Base-by-base conservation (phyloP, 352 stramenopile species). In the Globisporangium iwayamae region DNA sequence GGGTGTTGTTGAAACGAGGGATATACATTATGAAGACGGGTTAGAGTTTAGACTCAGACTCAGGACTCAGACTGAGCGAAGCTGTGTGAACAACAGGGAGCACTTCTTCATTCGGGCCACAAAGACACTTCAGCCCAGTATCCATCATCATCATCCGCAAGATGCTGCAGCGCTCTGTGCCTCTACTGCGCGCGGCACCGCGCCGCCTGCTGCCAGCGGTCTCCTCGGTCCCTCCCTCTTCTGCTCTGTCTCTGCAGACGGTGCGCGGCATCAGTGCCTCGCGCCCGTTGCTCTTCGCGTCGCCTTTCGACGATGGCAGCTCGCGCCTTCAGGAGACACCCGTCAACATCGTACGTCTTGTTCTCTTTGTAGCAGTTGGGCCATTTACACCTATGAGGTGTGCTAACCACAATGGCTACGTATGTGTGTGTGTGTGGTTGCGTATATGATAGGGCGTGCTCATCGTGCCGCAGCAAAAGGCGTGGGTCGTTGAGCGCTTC, bases 401-500 rank as follows among this genome's bases (percentile, higher is more conserved):
- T 41, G 36, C 34, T 36, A 18, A 58, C 9, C 9, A 22, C 18
- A 8, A 16, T 56, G 50, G 16, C n/a, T 36, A 16, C 9, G 4
- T 43, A 16, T 45, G 18, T 45, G 16, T n/a, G 1, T 30, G 18
- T 56, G 22, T 47, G 32, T 8, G 32, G 32, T 36, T 36, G 32
- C 7, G 32, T 16, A 9, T 51, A 48, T 4, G n/a, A 2, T 39
- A 96, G 87, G 87, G 87, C 56, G 72, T 96, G 14, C 59, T 96
- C 46, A 90, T 96, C 56, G 87, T 96, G 16, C 87, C 87, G n/a
- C 87, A 96, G 70, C 87, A 96, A 56, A 78, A 85, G 41, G 87
- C 87, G 73, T 97, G 86, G 85, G 85, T 97, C 20, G 83, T 97
- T 36, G 91, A 97, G 74, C 88, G 91, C 30, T 96, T 97, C 54